A percentile compares a stretch with the other conserved stretches of the same genome.
phyloP scores from a whole-genome alignment of 2,329 filamentous ascomycete species.

The Aureobasidium sp. region DNA sequence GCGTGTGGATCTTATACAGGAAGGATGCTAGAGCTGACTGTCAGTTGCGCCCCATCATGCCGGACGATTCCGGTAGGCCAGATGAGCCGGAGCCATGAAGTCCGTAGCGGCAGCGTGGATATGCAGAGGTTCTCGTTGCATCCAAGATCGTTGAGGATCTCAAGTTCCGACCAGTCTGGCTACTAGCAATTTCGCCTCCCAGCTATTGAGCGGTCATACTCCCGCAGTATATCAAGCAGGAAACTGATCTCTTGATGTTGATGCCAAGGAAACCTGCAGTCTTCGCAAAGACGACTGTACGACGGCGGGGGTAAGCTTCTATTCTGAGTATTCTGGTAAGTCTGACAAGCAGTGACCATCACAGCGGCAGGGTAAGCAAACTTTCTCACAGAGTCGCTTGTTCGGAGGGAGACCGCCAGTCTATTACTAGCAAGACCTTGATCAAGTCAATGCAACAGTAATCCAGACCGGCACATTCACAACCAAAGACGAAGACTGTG shows the following conservation, averaged over 20 bases:
- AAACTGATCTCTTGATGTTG: not conserved
- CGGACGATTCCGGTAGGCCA: not conserved
- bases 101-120: not conserved
- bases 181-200: too few relatives aligned
- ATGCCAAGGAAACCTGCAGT: not conserved
- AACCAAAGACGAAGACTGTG: not conserved
- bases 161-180: not conserved
- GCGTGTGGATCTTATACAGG: not conserved
- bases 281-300: not conserved
- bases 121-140: not conserved
- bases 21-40: slow-evolving; percentile 6
- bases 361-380: not conserved
- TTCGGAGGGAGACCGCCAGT: not conserved
- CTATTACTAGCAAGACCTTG: not conserved
- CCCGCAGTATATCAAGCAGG: not conserved
- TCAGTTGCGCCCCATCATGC: not conserved
- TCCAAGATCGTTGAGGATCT: not conserved
- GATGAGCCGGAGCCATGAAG: not conserved
- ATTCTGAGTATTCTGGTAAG: not conserved
- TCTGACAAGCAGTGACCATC: not conserved
- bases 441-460: not conserved
- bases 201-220: too few relatives aligned
- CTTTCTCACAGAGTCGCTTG: not conserved
- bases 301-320: not conserved
- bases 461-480: not conserved